Evolutionary conservation across 768 basidiomycete genomes (phyloP), one percentile per base, ranked within the genome.

Genomic region (Galerina marginata): DNA sequence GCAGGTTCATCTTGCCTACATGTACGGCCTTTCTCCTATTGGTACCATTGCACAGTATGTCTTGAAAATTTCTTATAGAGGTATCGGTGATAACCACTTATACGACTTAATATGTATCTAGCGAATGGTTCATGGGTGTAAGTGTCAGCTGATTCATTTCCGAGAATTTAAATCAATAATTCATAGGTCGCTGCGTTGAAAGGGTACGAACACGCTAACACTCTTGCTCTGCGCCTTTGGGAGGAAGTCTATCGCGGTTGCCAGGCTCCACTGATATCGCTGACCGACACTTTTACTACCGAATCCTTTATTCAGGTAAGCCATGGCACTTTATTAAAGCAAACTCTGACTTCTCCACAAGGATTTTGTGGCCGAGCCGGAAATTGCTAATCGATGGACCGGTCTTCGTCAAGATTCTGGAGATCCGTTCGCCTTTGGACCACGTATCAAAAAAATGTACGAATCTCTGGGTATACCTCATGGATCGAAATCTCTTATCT

Each of bases 231-330:
- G 70, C 82, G 89, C 44, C 82, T 93, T 52, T 99, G 97, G 97
- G 92, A 98, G 69, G 74, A 84, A 48, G 87, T 90, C 43, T 89
- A 91, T 66, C 75, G 77, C 4, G 72, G 85, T 69, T 65, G 77
- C 36, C 75, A 86, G 29, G 65, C 68, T 4, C 58, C 69, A 2
- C 83, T 90, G 55, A 84, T 93, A 59, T 94, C 95, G 16, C 78
- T 98, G 37, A 97, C 97, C 12, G 97, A 99, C 75, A 99, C 97
- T 0, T 99, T 97, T 74, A 92, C 95, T 6, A 93, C 92, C 1
- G 75, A 84, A 36, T 87, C 85, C 0, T 99, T 98, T 77, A 95
- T 94, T 79, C 82, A 86, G 76, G 95, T 85, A 70, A 23, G 66
- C 64, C 14, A 44, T 46, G 48, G 23, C 43, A 48, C 15, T n/a